phyloP scores from a whole-genome alignment of 2,329 filamentous ascomycete genomes.

The Cladobotryum protrusum region DNA sequence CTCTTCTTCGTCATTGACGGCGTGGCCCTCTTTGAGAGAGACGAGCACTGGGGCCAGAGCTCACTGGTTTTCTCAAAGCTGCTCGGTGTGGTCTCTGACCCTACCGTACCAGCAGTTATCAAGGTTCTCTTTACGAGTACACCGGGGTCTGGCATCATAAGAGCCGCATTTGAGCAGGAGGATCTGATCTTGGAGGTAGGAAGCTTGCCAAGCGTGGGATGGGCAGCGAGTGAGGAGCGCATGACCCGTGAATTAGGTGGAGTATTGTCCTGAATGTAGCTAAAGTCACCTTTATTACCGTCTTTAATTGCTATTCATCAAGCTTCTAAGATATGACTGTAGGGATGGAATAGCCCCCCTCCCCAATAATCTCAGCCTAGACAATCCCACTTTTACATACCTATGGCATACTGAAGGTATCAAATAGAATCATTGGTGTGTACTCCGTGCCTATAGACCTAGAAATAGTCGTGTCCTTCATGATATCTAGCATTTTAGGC shows the following conservation, averaged over 20 bases:
- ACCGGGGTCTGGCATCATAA: constrained; percentile 4
- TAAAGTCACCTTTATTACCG: too few relatives aligned
- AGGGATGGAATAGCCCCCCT: too few relatives aligned
- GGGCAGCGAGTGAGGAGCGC: constrained; percentile 7
- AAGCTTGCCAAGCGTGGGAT: constrained; percentile 6
- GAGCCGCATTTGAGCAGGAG: constrained; percentile 12
- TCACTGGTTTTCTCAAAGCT: neutral
- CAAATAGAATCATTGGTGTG: too few relatives aligned
- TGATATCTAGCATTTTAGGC: too few relatives aligned
- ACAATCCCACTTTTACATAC: too few relatives aligned
- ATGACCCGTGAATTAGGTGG: neutral
- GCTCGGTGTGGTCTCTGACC: neutral
- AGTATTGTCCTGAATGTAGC: too few relatives aligned
- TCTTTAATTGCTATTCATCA: too few relatives aligned
- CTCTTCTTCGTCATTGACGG: neutral
- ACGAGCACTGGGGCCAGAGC: neutral
- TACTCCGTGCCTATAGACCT: too few relatives aligned
- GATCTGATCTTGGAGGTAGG: constrained; percentile 14
- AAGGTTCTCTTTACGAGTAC: constrained; percentile 16
- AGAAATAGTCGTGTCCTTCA: too few relatives aligned
- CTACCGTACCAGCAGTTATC: constrained; percentile 1
- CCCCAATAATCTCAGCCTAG: too few relatives aligned
- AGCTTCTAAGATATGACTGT: too few relatives aligned
- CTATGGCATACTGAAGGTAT: too few relatives aligned
- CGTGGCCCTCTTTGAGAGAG: neutral